Base-by-base conservation (phyloP, 2,329 filamentous ascomycete species). In the Elsinoe batatas region DNA sequence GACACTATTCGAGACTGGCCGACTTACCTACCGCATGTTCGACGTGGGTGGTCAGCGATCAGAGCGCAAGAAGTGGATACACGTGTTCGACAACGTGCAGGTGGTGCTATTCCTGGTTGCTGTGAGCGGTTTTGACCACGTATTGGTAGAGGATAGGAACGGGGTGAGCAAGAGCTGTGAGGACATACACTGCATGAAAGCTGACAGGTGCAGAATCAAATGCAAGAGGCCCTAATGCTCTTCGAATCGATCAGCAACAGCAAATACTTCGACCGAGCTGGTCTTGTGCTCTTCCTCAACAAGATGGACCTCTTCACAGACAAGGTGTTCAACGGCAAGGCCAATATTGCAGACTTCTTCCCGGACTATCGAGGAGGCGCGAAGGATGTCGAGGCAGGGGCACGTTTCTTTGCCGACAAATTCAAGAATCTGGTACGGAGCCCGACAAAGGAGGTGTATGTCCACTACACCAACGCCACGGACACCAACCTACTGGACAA, bases 41-140 rank as follows among this genome's bases (percentile, higher is more conserved):
- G 91, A 96, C 67, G 91, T 96, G 44, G 91, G 91, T 79, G 91
- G 91, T 62, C 91, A 95, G 74, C 83, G 91, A 70, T 95, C 89
- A 5, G 91, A 96, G 75, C 85, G 91, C 70, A 96, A 96, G 86
- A 96, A 96, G 82, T 96, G 91, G 91, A 96, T 96, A 65, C 91
- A 96, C 77, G 95, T 91, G 76, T 96, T 96, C 73, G 91, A 96
- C 77, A 95, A 96, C 66, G 91, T 96, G 67, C 95, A 90, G 7
- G 95, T 91, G 8, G 95, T 96, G 64, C 85, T 96, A 37, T 96
- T 96, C 83, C 76, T 95, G 56, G 91, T 96, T 63, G 91, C 91
- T 72, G 95, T 96, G 64, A 95, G 90, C 63, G 91, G 95, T 73
- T 96, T 96, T 77, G 91, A 96, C 70, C 91, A 95, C 76, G 79